Evolutionary conservation across 179 eudicot genomes (phyloP).

Genomic region (Corrigiola litoralis): DNA sequence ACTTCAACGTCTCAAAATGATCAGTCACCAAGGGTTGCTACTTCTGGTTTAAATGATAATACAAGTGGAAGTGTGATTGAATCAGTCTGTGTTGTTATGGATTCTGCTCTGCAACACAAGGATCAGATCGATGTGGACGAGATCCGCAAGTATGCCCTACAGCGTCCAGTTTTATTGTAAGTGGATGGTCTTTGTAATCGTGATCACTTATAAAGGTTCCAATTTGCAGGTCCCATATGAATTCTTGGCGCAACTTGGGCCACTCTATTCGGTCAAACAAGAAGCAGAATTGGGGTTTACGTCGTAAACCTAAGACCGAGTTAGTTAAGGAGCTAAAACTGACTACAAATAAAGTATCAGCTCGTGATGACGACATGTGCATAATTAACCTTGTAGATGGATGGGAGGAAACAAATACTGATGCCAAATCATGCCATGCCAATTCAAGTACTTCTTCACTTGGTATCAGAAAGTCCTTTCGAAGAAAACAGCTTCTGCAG

Average conservation of each 20-base stretch:
- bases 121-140: conserved; percentile 39
- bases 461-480: conserved; percentile 23
- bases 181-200: background rate
- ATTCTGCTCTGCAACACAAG: conserved; percentile 48
- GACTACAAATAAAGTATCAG: conserved; percentile 32
- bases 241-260: conserved; percentile 61
- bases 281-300: conserved; percentile 65
- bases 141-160: conserved; percentile 50
- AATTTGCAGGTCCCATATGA: conserved; percentile 62
- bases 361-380: conserved; percentile 46
- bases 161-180: background rate
- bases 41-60: conserved; percentile 22
- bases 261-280: conserved; percentile 42
- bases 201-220: conserved; percentile 7
- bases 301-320: conserved; percentile 62
- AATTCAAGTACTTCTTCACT: conserved; percentile 29
- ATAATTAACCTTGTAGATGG: conserved; percentile 50
- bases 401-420: conserved; percentile 42
- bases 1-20: conserved; percentile 32
- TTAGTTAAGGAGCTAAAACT: conserved; percentile 72
- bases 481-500: conserved; percentile 66
- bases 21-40: conserved; percentile 26
- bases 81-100: conserved; percentile 59
- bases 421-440: conserved; percentile 26
- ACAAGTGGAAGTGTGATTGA: conserved; percentile 19